phyloP scores from a whole-genome alignment of 768 basidiomycete genomes.

The Pulveroboletus sp. region DNA sequence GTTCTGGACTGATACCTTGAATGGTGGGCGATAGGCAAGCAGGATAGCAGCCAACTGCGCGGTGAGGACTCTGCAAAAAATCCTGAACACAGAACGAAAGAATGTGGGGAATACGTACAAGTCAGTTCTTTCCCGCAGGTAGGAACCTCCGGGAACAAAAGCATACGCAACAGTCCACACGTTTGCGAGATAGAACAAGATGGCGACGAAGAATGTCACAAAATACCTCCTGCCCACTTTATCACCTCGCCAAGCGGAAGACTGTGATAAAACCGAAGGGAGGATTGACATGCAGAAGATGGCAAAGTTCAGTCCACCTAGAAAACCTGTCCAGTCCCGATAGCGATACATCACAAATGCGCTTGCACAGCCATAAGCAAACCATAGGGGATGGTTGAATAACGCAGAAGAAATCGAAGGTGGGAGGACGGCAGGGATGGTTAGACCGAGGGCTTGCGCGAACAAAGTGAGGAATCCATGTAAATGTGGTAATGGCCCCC shows the following conservation, averaged over 20 bases:
- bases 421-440: constrained; percentile 37
- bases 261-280: constrained; percentile 51
- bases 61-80: constrained; percentile 44
- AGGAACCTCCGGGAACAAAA: constrained; percentile 78
- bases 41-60: constrained; percentile 52
- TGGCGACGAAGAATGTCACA: constrained; percentile 56
- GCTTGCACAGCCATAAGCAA: constrained; percentile 49
- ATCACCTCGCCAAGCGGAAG: constrained; percentile 35
- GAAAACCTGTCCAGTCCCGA: constrained; percentile 68
- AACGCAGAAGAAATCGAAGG: constrained; percentile 15
- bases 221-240: constrained; percentile 51
- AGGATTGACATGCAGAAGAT: constrained; percentile 64
- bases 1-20: constrained; percentile 1
- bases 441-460: constrained; percentile 57
- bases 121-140: constrained; percentile 76
- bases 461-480: constrained; percentile 69
- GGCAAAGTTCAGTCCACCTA: constrained; percentile 60
- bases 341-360: constrained; percentile 56
- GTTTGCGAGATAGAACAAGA: constrained; percentile 62
- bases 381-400: constrained; percentile 50
- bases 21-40: constrained; percentile 45
- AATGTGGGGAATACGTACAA: constrained; percentile 42
- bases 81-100: neutral
- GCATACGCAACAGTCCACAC: constrained; percentile 89
- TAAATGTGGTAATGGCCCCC: constrained; percentile 70